Evolutionary conservation across 2,329 filamentous ascomycete species (phyloP).

Genomic region (Arthroderma uncinatum): DNA sequence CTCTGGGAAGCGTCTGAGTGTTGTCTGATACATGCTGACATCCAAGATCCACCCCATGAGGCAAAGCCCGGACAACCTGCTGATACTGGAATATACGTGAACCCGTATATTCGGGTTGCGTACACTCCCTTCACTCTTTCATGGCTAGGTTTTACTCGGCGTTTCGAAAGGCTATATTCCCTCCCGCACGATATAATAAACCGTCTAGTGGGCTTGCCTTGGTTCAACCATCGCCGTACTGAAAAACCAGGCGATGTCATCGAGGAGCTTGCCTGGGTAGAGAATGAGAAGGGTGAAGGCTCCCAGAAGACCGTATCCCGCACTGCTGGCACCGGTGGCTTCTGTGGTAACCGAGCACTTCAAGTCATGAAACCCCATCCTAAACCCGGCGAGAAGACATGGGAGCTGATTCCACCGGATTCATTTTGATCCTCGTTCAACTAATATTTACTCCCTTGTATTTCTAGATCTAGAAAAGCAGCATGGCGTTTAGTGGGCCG

Average conservation of each 20-base stretch:
- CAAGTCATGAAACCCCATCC: constrained; percentile 37
- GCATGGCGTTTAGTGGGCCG: not conserved
- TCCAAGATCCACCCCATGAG: constrained; percentile 27
- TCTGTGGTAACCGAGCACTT: constrained; percentile 34
- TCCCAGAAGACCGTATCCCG: constrained; percentile 31
- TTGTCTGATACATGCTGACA: constrained; percentile 46
- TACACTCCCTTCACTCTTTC: constrained; percentile 49
- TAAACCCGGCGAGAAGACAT: constrained; percentile 35
- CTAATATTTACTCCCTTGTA: not conserved
- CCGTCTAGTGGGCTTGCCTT: constrained; percentile 45
- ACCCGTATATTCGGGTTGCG: constrained; percentile 62
- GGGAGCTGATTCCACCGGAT: constrained; percentile 35
- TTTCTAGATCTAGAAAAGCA: not conserved
- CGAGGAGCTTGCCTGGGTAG: constrained; percentile 33
- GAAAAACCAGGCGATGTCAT: constrained; percentile 47
- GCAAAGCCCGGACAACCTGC: constrained; percentile 24
- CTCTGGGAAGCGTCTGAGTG: constrained; percentile 57
- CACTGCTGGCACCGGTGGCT: constrained; percentile 34
- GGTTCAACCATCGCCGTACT: constrained; percentile 48
- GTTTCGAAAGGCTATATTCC: constrained; percentile 55
- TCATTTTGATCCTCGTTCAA: constrained; percentile 10
- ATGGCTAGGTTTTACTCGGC: constrained; percentile 49
- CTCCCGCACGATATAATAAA: constrained; percentile 50
- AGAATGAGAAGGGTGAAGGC: constrained; percentile 24
- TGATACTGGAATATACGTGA: constrained; percentile 57